A percentile compares a stretch with the other conserved stretches of the same genome.
Conservation (phyloP, 192 early-diverging fungal species). For the Funneliformis mosseae region DNA sequence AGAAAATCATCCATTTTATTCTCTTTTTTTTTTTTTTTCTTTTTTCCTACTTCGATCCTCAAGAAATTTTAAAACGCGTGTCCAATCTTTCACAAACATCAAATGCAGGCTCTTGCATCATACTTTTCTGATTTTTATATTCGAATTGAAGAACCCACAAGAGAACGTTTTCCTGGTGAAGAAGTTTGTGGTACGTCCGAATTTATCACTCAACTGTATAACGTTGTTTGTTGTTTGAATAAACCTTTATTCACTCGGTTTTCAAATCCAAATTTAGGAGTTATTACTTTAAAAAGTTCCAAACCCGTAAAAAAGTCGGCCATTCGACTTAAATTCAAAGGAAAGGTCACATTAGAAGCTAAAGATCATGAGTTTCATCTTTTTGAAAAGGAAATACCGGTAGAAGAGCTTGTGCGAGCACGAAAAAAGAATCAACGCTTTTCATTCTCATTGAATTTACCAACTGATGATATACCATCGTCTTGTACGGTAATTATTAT, state of each 20-base stretch:
- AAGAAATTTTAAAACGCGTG: not conserved
- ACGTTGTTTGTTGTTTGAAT: too few relatives aligned
- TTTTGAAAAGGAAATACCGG: not conserved
- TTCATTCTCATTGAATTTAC: conserved; percentile 5
- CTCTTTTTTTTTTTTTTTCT: too few relatives aligned
- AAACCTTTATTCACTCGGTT: not conserved
- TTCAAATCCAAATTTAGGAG: not conserved
- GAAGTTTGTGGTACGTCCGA: not conserved
- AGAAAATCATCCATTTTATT: too few relatives aligned
- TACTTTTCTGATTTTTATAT: conserved; percentile 8
- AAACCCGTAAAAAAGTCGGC: not conserved
- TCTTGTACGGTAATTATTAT: conserved; percentile 3
- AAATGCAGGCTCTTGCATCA: not conserved
- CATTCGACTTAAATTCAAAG: not conserved
- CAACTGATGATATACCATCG: not conserved
- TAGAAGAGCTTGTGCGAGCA: not conserved
- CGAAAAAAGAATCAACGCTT: not conserved
- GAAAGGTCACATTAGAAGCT: not conserved
- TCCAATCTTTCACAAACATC: not conserved
- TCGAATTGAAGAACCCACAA: not conserved
- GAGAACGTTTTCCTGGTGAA: conserved; percentile 15
- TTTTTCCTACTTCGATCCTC: too few relatives aligned
- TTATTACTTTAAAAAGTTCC: not conserved
- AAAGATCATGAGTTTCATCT: not conserved
- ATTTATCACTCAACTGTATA: not conserved